phyloP scores from a whole-genome alignment of 2,329 filamentous ascomycete genomes.

The Blumeriella jaapii region DNA sequence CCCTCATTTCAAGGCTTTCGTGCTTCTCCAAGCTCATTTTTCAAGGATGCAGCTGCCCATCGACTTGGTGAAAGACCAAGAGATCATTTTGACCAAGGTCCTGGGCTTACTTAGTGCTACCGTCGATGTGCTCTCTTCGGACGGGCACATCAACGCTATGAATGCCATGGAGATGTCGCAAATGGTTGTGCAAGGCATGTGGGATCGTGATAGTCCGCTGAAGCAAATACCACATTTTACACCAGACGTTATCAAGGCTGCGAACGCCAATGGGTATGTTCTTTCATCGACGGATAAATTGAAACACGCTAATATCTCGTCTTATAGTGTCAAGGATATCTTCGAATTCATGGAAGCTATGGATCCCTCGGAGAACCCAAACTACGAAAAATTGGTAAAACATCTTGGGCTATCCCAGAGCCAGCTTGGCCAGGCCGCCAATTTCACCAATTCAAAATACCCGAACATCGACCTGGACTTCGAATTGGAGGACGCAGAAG shows the following conservation, averaged over 20 bases:
- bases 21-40: constrained; percentile 95
- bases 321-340: constrained; percentile 69
- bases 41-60: constrained; percentile 93
- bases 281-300: background rate
- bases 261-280: constrained; percentile 64
- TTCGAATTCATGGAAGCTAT: constrained; percentile 99
- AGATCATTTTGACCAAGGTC: constrained; percentile 72
- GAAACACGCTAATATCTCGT: constrained; percentile 25
- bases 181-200: constrained; percentile 98
- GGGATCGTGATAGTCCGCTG: constrained; percentile 92
- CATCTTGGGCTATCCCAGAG: constrained; percentile 66
- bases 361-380: constrained; percentile 84
- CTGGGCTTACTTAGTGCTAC: constrained; percentile 81
- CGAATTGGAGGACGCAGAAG: constrained; percentile 69
- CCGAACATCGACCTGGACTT: constrained; percentile 90
- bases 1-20: constrained; percentile 97
- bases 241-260: constrained; percentile 69
- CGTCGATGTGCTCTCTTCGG: constrained; percentile 90
- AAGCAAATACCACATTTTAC: constrained; percentile 97
- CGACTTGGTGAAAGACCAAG: constrained; percentile 92
- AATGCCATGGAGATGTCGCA: constrained; percentile 98
- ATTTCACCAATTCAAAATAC: constrained; percentile 93
- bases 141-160: constrained; percentile 94
- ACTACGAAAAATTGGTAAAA: constrained; percentile 68
- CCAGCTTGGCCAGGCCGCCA: constrained; percentile 79